These are phyloP conservation scores for Zymoseptoria tritici DNA, from an alignment of 2,329 filamentous ascomycete genomes.

Conservation along the genomic window DNA sequence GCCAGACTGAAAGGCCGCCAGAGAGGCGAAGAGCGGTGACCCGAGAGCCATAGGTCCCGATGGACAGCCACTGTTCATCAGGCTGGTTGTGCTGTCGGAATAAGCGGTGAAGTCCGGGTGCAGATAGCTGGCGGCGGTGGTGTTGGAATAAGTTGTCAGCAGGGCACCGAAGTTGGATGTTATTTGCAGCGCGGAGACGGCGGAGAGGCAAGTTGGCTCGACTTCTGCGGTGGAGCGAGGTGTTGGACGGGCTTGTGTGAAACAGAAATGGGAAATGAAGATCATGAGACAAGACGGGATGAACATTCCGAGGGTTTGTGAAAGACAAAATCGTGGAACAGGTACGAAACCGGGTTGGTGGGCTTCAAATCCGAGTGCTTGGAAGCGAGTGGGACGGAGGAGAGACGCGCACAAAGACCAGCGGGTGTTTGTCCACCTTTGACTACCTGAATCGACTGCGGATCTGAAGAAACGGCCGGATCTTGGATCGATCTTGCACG, in stretches of 20 bases:
- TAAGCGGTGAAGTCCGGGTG: constrained; percentile 24
- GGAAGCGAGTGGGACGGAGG: background rate
- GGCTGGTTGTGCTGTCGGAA: constrained; percentile 25
- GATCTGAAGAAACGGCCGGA: background rate
- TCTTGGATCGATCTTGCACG: background rate
- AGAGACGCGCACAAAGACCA: background rate
- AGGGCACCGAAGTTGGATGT: constrained; percentile 26
- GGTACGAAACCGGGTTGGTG: background rate
- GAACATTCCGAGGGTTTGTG: background rate
- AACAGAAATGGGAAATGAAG: background rate
- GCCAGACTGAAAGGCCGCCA: constrained; percentile 22
- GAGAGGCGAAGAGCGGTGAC: constrained; percentile 22
- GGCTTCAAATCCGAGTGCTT: background rate
- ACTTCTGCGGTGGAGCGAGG: background rate
- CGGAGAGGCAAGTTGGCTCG: constrained; percentile 22
- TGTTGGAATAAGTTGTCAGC: constrained; percentile 25
- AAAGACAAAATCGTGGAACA: background rate
- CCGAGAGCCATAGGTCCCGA: constrained; percentile 18
- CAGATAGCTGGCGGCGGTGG: constrained; percentile 17
- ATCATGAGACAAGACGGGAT: background rate
- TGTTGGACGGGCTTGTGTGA: background rate
- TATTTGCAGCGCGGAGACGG: constrained; percentile 18
- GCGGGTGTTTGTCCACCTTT: background rate
- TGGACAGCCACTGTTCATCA: constrained; percentile 26
- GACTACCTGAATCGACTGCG: background rate